Base-by-base conservation (phyloP, 176 grass and related monocot species). In the Hsuehochloa calcarea region DNA sequence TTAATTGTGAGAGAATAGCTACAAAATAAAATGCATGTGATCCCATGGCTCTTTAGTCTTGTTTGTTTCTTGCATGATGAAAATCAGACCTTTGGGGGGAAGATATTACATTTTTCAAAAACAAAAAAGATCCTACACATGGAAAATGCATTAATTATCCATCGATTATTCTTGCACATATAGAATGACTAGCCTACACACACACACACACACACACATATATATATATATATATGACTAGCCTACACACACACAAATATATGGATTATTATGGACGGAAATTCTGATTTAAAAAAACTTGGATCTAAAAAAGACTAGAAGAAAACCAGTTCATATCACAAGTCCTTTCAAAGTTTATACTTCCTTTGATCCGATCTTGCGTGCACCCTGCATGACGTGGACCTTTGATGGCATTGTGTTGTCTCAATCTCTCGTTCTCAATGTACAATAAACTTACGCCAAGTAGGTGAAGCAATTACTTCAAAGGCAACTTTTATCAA, bases 391-490 rank as follows among this genome's bases (percentile, higher is more conserved):
- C 75, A 87, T 80, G 85, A 91, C 60, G 80, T 84, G 54, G 89
- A 91, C 81, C 54, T 87, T 50, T 70, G 75, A 65, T 55, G 52
- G 60, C 55, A 63, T 35, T 62, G 51, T 50, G 80, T 63, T 70
- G 43, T 64, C 69, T 44, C 10, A 25, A 61, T 84, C 89, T 70
- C 17, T 84, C 76, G 81, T 74, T 91, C 80, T 75, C 85, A 76
- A 39, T 45, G 43, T 64, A 26, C 44, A 69, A 81, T 91, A 91
- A 34, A 84, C 62, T 80, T 22, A 69, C 54, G 60, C 44, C 85
- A 87, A 80, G 85, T 80, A 87, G 75, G 74, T 80, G 80, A 87
- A 84, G 75, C 76, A 27, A 75, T 91, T 80, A 87, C 89, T 91
- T 91, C 74, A 43, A 87, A 84, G 61, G 69, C 75, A 84, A 82